Evolutionary conservation across 192 early-diverging fungal genomes (phyloP).

Genomic region (Funneliformis mosseae): DNA sequence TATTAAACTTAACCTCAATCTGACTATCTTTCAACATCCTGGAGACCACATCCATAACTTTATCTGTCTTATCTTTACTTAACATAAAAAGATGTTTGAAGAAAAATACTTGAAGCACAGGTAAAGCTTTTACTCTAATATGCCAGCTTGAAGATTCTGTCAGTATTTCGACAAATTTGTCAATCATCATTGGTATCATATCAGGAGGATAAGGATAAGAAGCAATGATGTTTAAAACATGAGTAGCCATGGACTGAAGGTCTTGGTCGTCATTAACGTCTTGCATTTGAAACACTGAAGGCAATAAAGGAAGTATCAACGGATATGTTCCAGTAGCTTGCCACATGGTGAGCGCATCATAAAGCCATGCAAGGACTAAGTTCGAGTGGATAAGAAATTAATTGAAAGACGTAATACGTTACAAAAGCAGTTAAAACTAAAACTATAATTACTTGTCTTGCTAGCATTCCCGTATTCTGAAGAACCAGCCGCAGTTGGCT

Average conservation of each 20-base stretch:
- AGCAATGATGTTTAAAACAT: conserved; percentile 54
- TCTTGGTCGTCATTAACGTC: conserved; percentile 74
- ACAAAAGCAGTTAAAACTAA: not conserved
- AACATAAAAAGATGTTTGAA: conserved; percentile 83
- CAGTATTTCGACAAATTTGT: conserved; percentile 59
- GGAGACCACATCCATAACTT: conserved; percentile 71
- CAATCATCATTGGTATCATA: conserved; percentile 52
- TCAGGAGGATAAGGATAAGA: conserved; percentile 54
- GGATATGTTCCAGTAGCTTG: conserved; percentile 60
- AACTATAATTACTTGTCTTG: conserved; percentile 63
- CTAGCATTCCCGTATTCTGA: conserved; percentile 74
- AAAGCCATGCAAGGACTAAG: conserved; percentile 69
- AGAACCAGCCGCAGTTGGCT: conserved; percentile 44
- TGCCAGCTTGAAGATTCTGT: conserved; percentile 75
- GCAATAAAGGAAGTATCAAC: conserved; percentile 55
- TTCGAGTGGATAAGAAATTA: not conserved
- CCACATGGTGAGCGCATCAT: conserved; percentile 55
- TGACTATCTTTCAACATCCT: conserved; percentile 79
- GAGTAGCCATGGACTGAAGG: conserved; percentile 59
- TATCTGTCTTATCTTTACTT: conserved; percentile 52
- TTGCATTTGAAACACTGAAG: conserved; percentile 69
- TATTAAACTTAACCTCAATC: conserved; percentile 66
- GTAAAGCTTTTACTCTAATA: conserved; percentile 74
- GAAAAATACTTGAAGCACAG: conserved; percentile 83
- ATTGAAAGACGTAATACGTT: not conserved